Percentiles rank a stretch among this genome's conserved stretches.
phyloP scores from a whole-genome alignment of 768 basidiomycete species.

The Imleria badia region DNA sequence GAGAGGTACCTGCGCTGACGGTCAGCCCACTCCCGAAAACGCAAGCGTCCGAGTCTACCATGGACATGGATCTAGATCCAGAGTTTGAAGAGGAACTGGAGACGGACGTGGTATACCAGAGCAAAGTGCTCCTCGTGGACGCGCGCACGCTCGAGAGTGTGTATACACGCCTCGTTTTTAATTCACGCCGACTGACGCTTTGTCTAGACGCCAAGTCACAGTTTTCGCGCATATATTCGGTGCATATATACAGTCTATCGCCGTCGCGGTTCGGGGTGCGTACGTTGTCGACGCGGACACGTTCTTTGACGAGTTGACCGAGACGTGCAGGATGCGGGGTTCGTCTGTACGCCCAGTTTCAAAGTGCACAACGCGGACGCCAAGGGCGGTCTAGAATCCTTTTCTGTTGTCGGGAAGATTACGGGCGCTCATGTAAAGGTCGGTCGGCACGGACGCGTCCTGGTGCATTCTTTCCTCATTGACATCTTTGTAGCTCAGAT shows the following conservation, averaged over 20 bases:
- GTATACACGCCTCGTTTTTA: slow-evolving; percentile 18
- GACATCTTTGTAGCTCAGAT: slow-evolving; percentile 14
- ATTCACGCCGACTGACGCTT: neutral
- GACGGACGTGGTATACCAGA: slow-evolving; percentile 44
- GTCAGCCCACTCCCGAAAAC: neutral
- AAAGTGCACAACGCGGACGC: slow-evolving; percentile 36
- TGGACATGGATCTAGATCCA: slow-evolving; percentile 32
- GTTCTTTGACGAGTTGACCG: neutral
- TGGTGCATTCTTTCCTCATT: neutral
- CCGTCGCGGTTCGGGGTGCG: slow-evolving; percentile 56
- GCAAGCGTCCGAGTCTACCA: slow-evolving; percentile 10
- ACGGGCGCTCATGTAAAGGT: slow-evolving; percentile 49
- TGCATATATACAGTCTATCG: slow-evolving; percentile 72
- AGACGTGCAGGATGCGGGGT: slow-evolving; percentile 41
- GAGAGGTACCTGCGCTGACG: slow-evolving; percentile 40
- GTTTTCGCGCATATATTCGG: slow-evolving; percentile 51
- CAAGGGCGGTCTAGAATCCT: slow-evolving; percentile 16
- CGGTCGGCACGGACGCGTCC: neutral
- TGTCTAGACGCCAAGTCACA: slow-evolving; percentile 49
- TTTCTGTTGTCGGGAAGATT: slow-evolving; percentile 42
- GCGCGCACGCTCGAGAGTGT: slow-evolving; percentile 66
- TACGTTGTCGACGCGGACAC: neutral
- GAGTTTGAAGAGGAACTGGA: slow-evolving; percentile 41
- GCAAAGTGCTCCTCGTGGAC: slow-evolving; percentile 56
- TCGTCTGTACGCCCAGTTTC: slow-evolving; percentile 37